A percentile compares a stretch with the other conserved stretches of the same genome.
Evolutionary conservation across 805 yeast species (phyloP).

Genomic region (Pichia pseudocactophila): DNA sequence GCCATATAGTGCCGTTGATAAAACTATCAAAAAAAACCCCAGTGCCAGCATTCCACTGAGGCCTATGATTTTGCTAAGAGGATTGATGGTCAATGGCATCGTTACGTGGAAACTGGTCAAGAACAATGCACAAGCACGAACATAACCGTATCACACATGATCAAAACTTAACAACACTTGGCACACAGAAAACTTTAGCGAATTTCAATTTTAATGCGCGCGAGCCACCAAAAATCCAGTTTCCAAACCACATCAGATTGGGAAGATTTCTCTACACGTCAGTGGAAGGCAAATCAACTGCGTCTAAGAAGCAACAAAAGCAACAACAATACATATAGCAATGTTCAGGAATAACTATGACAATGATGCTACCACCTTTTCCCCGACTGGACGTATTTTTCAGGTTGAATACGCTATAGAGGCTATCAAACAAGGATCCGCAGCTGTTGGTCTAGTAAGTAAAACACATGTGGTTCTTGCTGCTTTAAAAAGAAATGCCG

Average conservation of each 20-base stretch:
- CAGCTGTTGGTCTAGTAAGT: conserved; percentile 90
- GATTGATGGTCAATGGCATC: conserved; percentile 31
- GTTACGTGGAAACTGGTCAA: too few relatives aligned
- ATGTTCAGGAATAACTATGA: conserved; percentile 92
- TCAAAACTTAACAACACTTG: too few relatives aligned
- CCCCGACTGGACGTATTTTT: conserved; percentile 88
- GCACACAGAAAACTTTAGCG: too few relatives aligned
- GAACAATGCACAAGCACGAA: too few relatives aligned
- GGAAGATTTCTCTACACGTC: neutral
- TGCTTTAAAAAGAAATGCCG: conserved; percentile 93
- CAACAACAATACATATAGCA: neutral
- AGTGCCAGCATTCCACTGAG: conserved; percentile 72
- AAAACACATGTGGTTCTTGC: conserved; percentile 83
- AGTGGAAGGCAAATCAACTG: neutral
- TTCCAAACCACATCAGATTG: too few relatives aligned
- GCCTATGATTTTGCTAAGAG: conserved; percentile 69
- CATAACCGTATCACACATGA: too few relatives aligned
- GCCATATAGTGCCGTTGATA: conserved; percentile 80
- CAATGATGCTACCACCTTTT: conserved; percentile 95
- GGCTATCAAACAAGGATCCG: conserved; percentile 97
- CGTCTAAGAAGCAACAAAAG: neutral
- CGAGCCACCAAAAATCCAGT: too few relatives aligned
- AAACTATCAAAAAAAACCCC: conserved; percentile 80
- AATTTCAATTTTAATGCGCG: too few relatives aligned
- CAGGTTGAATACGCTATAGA: conserved; percentile 87